Base-by-base conservation (phyloP, 768 basidiomycete species). In the Xerocomus potaroensis region DNA sequence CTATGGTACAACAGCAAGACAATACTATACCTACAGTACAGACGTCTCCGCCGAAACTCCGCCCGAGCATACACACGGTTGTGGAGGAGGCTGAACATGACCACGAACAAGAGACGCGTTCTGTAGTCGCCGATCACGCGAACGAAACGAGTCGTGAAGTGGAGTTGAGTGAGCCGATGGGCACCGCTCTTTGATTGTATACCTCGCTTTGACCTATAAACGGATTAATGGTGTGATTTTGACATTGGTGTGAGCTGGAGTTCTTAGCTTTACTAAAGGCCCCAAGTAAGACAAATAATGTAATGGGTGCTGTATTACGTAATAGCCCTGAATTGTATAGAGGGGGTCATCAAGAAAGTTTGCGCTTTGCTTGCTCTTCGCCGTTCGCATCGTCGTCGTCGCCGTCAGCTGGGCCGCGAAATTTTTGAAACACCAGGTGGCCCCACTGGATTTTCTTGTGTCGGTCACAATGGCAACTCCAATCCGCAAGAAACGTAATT, bases 401-500 rank as follows among this genome's bases (percentile, higher is more conserved):
- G 45, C 33, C 49, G 38, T 37, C n/a, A n/a, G n/a, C 31, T 55
- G 45, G 44, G 27, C 21, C 32, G 30, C n/a, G n/a, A n/a, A n/a
- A n/a, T n/a, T n/a, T n/a, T n/a, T 40, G 47, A 15, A 22, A 5
- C 22, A 43, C 41, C 11, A 40, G 30, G 32, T 18, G 36, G 21
- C 55, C 31, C 35, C 50, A 29, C 41, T 50, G 48, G 19, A 37
- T 22, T 21, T 40, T 19, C 27, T 33, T 33, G 40, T 41, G 49
- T 49, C 35, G 16, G 5, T 19, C 26, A 53, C 41, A 23, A 76
- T 76, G 73, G 65, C 72, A 31, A 77, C 78, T 31, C 81, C 84
- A 44, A 79, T 90, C 51, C 85, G 90, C 68, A 90, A 91, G 77
- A 93, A 93, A 67, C 83, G 91, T 52, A 93, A 93, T 65, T 91